Conservation (phyloP, 73 alveolate species). For the Paramecium bursaria region DNA sequence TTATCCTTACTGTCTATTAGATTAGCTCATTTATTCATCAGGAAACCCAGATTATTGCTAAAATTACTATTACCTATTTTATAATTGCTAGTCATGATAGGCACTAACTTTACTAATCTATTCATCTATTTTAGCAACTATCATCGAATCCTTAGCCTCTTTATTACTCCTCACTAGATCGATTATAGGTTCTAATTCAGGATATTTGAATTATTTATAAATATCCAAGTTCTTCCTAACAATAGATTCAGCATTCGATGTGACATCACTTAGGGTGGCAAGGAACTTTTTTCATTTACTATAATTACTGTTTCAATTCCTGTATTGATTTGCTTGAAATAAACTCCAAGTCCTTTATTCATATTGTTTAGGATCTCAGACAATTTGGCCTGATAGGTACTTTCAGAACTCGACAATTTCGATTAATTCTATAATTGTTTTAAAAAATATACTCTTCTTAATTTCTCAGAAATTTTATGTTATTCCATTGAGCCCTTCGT, state of each 20-base stretch:
- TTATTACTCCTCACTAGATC: not conserved
- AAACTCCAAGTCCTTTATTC: slow-evolving; percentile 12
- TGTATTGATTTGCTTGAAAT: not conserved
- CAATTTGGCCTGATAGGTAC: not conserved
- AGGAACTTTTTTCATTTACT: not conserved
- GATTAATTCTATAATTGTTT: not conserved
- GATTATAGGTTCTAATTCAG: slow-evolving; percentile 27
- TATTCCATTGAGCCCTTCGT: slow-evolving; percentile 5
- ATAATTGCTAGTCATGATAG: too few species aligned
- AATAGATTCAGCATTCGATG: slow-evolving; percentile 28
- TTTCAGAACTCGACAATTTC: slow-evolving; percentile 20
- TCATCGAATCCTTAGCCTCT: too few species aligned
- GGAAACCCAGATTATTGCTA: too few species aligned
- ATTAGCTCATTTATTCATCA: too few species aligned
- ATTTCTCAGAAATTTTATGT: slow-evolving; percentile 14
- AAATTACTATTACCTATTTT: too few species aligned
- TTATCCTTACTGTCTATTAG: too few species aligned
- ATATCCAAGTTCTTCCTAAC: slow-evolving; percentile 6
- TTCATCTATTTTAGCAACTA: too few species aligned
- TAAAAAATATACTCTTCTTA: slow-evolving; percentile 32
- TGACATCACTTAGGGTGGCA: not conserved
- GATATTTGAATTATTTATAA: slow-evolving; percentile 32
- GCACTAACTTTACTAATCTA: too few species aligned
- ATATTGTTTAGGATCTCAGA: slow-evolving; percentile 48
- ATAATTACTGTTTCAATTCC: not conserved